These are phyloP conservation scores for Aspergillus heteromorphus DNA, from an alignment of 495 filamentous ascomycete genomes.

Conservation along the genomic window DNA sequence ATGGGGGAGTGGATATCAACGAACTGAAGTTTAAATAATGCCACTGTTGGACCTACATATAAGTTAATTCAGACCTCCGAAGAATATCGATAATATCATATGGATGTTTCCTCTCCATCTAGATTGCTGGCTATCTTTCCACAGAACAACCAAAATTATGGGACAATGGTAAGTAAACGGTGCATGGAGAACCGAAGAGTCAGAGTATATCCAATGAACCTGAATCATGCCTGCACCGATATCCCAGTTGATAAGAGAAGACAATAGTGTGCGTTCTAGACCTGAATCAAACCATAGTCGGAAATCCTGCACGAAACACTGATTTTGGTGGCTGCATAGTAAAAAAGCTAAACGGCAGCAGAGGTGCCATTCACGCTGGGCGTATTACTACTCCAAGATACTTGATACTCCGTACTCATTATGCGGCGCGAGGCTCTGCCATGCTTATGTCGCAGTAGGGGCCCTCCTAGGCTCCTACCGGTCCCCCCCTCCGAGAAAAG, in stretches of 20 bases:
- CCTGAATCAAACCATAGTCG: not conserved
- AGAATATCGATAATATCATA: too few species aligned
- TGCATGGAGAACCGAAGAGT: not conserved
- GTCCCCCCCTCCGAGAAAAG: too few species aligned
- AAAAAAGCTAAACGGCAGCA: not conserved
- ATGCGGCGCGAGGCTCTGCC: too few species aligned
- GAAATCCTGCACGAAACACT: not conserved
- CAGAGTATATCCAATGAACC: too few species aligned
- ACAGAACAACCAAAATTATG: too few species aligned
- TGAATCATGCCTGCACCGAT: not conserved
- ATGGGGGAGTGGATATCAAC: not conserved
- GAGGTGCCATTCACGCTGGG: not conserved
- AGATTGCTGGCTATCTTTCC: too few species aligned
- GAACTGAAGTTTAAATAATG: not conserved
- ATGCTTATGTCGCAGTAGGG: too few species aligned
- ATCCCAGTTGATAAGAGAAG: not conserved
- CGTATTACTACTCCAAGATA: too few species aligned
- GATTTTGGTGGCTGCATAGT: not conserved
- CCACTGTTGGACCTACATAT: not conserved
- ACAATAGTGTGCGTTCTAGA: not conserved
- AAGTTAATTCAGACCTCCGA: too few species aligned
- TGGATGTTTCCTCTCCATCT: too few species aligned
- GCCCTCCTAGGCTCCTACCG: too few species aligned
- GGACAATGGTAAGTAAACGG: not conserved
- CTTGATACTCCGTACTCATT: not conserved